A percentile compares a stretch with the other conserved stretches of the same genome.
phyloP scores from a whole-genome alignment of 2,329 filamentous ascomycete species.

The Pseudocercospora vitis region DNA sequence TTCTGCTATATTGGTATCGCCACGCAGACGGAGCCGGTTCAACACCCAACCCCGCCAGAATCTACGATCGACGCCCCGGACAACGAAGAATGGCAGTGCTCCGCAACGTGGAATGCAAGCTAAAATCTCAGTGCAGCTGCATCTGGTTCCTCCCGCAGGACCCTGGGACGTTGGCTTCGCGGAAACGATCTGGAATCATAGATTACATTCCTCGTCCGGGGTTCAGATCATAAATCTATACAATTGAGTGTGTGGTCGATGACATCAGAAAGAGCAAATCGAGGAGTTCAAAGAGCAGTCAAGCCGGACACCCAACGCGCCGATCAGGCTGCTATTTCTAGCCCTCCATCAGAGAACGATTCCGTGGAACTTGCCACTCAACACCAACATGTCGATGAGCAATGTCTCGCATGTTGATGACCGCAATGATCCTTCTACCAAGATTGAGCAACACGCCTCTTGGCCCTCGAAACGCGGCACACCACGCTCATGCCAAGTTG shows the following conservation, averaged over 20 bases:
- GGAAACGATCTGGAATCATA: not conserved
- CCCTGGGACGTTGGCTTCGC: not conserved
- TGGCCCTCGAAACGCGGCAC: no score
- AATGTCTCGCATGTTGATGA: not conserved
- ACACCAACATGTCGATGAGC: not conserved
- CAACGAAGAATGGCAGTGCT: no score
- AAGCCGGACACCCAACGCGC: not conserved
- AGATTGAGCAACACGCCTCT: no score
- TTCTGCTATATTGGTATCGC: not conserved
- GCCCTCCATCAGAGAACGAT: not conserved
- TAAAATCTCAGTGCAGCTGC: constrained; percentile 7
- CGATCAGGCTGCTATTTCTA: constrained; percentile 3
- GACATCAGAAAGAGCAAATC: not conserved
- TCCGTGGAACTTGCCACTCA: not conserved
- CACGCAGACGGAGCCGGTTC: no score
- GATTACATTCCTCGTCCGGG: not conserved
- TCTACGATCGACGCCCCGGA: not conserved
- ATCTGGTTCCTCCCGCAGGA: not conserved
- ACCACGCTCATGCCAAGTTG: no score
- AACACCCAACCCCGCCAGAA: no score
- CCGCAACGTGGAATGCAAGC: not conserved
- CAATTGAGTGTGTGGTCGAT: not conserved
- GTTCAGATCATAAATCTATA: not conserved
- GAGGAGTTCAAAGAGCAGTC: not conserved
- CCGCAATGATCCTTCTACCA: not conserved